Evolutionary conservation across 2,329 filamentous ascomycete genomes (phyloP).

Genomic region (Blastomyces parvus): DNA sequence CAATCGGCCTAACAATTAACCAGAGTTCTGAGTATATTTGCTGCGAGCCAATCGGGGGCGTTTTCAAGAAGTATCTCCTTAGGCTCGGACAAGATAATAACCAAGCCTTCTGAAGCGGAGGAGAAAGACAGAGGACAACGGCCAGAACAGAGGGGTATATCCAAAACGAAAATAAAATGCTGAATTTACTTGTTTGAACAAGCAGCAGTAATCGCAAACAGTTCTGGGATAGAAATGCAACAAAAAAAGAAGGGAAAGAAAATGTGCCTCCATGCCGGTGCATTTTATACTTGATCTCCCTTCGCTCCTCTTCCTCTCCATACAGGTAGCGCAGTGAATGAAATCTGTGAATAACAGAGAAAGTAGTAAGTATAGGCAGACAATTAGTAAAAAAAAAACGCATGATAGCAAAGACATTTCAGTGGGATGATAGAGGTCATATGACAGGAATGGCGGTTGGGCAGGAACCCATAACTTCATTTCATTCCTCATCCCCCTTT

Average conservation of each 20-base stretch:
- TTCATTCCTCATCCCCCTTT: neutral
- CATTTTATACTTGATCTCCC: neutral
- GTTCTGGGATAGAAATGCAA: neutral
- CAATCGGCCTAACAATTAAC: too few species aligned
- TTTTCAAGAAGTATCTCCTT: too few species aligned
- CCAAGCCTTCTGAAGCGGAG: neutral
- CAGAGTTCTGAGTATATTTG: too few species aligned
- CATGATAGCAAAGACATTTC: neutral
- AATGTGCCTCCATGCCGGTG: neutral
- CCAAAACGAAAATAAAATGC: neutral
- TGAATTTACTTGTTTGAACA: neutral
- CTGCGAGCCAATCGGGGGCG: too few species aligned
- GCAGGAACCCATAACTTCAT: neutral
- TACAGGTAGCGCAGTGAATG: neutral
- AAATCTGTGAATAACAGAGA: neutral
- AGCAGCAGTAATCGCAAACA: neutral
- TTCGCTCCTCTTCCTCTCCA: neutral
- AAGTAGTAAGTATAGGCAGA: neutral
- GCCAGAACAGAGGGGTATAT: neutral
- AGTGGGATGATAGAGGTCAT: neutral
- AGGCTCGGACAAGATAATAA: neutral
- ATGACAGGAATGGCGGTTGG: neutral
- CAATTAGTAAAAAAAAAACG: neutral
- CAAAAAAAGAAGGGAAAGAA: neutral
- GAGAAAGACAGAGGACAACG: neutral